Evolutionary conservation across 257 asterid genomes (phyloP).

Genomic region (Leonotis leonurus): DNA sequence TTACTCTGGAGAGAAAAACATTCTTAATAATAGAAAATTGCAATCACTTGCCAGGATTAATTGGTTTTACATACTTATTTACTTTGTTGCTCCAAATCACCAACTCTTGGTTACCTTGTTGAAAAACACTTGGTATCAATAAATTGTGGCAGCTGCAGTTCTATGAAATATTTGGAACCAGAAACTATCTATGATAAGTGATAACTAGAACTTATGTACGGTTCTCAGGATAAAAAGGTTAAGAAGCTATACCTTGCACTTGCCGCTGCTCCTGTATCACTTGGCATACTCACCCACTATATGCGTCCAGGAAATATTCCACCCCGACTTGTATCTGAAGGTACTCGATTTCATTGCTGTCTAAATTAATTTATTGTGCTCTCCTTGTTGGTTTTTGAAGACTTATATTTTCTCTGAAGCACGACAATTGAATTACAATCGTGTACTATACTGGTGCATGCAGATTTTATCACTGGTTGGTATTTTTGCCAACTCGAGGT

Average conservation of each 20-base stretch:
- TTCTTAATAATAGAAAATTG: conserved; percentile 1
- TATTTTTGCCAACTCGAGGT: conserved; percentile 88
- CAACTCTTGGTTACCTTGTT: neutral
- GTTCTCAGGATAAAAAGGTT: conserved; percentile 72
- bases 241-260: conserved; percentile 90
- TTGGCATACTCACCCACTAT: conserved; percentile 74
- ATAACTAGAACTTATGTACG: neutral
- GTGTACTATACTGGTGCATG: conserved; percentile 20
- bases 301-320: conserved; percentile 91
- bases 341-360: conserved; percentile 23
- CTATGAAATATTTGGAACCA: neutral
- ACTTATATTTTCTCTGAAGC: neutral
- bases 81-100: neutral
- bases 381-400: neutral
- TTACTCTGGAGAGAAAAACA: neutral
- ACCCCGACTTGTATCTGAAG: conserved; percentile 79
- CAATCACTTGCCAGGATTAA: neutral
- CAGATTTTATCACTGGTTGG: conserved; percentile 67
- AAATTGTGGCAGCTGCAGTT: neutral
- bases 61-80: neutral
- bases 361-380: neutral
- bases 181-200: neutral
- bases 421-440: neutral
- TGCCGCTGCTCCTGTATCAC: conserved; percentile 73
- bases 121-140: neutral